These are phyloP conservation scores for Gloeostereum incarnatum DNA, from an alignment of 768 basidiomycete species.

Conservation along the genomic window DNA sequence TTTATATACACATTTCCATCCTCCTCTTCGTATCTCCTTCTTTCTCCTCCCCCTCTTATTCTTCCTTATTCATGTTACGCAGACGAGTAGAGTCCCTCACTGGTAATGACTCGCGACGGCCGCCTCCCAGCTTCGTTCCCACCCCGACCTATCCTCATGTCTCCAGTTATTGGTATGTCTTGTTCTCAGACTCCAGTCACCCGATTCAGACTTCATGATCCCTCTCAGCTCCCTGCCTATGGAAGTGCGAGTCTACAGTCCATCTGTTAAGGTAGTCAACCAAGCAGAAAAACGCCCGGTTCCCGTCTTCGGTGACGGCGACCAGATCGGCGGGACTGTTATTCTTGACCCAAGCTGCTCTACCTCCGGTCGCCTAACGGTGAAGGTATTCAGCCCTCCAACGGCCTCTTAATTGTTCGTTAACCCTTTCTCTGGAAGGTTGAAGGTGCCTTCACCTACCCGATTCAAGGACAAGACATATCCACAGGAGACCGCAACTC, in stretches of 20 bases:
- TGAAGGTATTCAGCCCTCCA: slow-evolving; percentile 36
- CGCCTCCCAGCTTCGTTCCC: slow-evolving; percentile 24
- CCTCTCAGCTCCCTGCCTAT: slow-evolving; percentile 38
- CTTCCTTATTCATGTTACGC: slow-evolving; percentile 15
- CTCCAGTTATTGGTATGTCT: slow-evolving; percentile 39
- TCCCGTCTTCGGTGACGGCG: slow-evolving; percentile 53
- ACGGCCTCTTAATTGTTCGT: not conserved
- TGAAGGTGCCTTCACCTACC: slow-evolving; percentile 51
- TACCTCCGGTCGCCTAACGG: slow-evolving; percentile 44
- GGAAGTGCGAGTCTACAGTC: slow-evolving; percentile 54
- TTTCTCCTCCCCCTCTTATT: no score
- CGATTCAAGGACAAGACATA: slow-evolving; percentile 16
- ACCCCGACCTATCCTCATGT: slow-evolving; percentile 31
- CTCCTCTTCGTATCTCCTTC: no score
- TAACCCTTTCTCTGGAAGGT: slow-evolving; percentile 27
- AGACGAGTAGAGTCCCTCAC: slow-evolving; percentile 19
- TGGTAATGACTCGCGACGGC: slow-evolving; percentile 12
- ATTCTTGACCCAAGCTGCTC: slow-evolving; percentile 42
- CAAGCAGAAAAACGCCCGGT: slow-evolving; percentile 21
- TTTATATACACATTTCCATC: no score
- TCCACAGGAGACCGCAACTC: slow-evolving; percentile 12
- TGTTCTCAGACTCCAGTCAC: not conserved
- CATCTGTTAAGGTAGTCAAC: slow-evolving; percentile 43
- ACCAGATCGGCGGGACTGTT: slow-evolving; percentile 52
- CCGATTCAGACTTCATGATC: not conserved